Conservation (phyloP, 2,329 filamentous ascomycete species). For the Penicillium nordicum region DNA sequence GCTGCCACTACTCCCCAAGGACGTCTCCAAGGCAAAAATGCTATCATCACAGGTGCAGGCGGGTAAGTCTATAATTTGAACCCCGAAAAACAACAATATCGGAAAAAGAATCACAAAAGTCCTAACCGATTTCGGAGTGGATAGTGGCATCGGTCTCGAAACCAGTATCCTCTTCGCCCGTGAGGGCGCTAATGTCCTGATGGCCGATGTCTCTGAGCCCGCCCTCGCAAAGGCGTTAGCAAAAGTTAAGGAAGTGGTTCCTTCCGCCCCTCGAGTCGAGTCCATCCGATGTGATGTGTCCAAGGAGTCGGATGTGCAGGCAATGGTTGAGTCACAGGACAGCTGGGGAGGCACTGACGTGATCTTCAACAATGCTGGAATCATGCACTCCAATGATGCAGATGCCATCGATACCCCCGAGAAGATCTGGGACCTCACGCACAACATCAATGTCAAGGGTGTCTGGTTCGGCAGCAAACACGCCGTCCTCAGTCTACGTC, state of each 20-base stretch:
- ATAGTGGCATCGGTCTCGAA: conserved; percentile 83
- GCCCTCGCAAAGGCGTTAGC: conserved; percentile 72
- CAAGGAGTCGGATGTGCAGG: conserved; percentile 74
- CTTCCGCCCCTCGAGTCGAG: conserved; percentile 35
- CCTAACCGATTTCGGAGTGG: neutral
- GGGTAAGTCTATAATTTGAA: conserved; percentile 55
- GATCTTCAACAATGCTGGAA: conserved; percentile 96
- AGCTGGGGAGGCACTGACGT: conserved; percentile 83
- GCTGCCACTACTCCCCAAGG: conserved; percentile 13
- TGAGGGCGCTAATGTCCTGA: conserved; percentile 79
- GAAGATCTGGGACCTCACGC: conserved; percentile 90
- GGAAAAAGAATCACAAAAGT: neutral
- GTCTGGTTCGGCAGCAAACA: conserved; percentile 98
- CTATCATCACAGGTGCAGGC: conserved; percentile 77
- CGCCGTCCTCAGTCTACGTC: conserved; percentile 75
- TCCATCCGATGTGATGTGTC: conserved; percentile 64
- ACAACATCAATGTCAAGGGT: conserved; percentile 94
- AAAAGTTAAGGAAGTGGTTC: conserved; percentile 72
- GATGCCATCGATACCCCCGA: conserved; percentile 81
- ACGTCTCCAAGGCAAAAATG: conserved; percentile 61
- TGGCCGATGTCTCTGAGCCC: conserved; percentile 78
- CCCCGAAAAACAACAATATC: neutral
- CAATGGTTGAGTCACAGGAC: conserved; percentile 71
- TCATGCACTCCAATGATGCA: conserved; percentile 83
- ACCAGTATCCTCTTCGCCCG: conserved; percentile 84